Evolutionary conservation across 305 asterid species (phyloP).

Genomic region (Andrographis paniculata): DNA sequence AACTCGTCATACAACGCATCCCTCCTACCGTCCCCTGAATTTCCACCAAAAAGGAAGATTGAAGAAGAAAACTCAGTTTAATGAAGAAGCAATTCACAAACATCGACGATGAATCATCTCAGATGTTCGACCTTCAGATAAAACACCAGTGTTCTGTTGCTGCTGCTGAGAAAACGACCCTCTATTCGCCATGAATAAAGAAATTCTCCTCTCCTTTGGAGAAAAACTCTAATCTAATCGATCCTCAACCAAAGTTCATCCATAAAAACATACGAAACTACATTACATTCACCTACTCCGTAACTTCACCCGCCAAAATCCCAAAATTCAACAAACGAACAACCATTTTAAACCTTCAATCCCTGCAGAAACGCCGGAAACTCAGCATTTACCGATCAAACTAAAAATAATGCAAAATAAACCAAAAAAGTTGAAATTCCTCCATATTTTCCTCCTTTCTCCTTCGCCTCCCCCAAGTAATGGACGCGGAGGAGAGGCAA

Average conservation of each 20-base stretch:
- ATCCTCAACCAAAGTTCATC: conserved; percentile 18
- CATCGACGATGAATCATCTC: not conserved
- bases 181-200: conserved; percentile 31
- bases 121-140: conserved; percentile 31
- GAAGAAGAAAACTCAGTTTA: too few species aligned
- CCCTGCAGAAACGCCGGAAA: too few species aligned
- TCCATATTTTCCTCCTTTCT: not conserved
- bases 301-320: not conserved
- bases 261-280: conserved; percentile 7
- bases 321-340: not conserved
- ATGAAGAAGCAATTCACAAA: not conserved
- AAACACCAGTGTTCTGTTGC: conserved; percentile 12
- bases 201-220: too few species aligned
- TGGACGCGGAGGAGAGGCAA: too few species aligned
- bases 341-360: too few species aligned
- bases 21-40: conserved; percentile 28
- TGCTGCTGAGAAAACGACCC: conserved; percentile 39
- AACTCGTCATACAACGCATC: conserved; percentile 45
- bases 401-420: too few species aligned
- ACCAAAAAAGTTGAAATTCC: not conserved
- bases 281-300: conserved; percentile 16
- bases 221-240: conserved; percentile 7
- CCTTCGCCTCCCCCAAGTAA: too few species aligned
- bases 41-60: too few species aligned
- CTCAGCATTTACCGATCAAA: too few species aligned